Evolutionary conservation across 2,329 filamentous ascomycete genomes (phyloP).

Genomic region (Penicillium vulpinum): DNA sequence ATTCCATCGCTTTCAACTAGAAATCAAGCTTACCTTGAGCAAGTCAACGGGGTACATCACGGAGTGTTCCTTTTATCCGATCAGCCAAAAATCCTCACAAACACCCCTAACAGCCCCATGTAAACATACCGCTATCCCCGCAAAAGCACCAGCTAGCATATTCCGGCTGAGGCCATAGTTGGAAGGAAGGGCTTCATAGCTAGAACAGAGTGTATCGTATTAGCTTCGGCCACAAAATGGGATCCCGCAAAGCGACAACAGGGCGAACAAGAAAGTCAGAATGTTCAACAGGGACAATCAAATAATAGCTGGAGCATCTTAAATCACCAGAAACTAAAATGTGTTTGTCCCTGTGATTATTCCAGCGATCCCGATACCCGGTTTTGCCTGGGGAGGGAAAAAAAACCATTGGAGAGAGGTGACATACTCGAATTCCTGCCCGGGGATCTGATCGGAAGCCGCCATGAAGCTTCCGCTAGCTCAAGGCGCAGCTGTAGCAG

Average conservation of each 20-base stretch:
- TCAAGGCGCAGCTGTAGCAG: constrained; percentile 38
- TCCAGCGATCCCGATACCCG: neutral
- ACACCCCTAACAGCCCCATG: neutral
- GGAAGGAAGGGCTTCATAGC: constrained; percentile 89
- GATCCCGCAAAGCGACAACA: neutral
- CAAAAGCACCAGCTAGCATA: constrained; percentile 94
- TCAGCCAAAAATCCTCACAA: constrained; percentile 13
- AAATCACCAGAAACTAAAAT: neutral
- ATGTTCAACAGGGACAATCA: neutral
- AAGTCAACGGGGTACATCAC: constrained; percentile 99
- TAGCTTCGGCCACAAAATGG: constrained; percentile 19
- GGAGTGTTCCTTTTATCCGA: constrained; percentile 75
- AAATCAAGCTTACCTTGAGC: constrained; percentile 71
- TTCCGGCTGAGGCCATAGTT: constrained; percentile 94
- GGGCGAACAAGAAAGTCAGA: neutral
- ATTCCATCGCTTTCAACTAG: neutral
- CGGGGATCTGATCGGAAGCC: constrained; percentile 42
- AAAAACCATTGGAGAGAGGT: constrained; percentile 10
- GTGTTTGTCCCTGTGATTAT: neutral
- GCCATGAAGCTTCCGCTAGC: constrained; percentile 43
- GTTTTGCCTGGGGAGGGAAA: constrained; percentile 6
- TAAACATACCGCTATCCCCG: constrained; percentile 80
- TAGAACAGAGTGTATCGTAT: constrained; percentile 37
- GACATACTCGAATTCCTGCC: constrained; percentile 50
- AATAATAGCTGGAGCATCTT: neutral